phyloP scores from a whole-genome alignment of 768 basidiomycete genomes.

The Xanthoconium stramineum region DNA sequence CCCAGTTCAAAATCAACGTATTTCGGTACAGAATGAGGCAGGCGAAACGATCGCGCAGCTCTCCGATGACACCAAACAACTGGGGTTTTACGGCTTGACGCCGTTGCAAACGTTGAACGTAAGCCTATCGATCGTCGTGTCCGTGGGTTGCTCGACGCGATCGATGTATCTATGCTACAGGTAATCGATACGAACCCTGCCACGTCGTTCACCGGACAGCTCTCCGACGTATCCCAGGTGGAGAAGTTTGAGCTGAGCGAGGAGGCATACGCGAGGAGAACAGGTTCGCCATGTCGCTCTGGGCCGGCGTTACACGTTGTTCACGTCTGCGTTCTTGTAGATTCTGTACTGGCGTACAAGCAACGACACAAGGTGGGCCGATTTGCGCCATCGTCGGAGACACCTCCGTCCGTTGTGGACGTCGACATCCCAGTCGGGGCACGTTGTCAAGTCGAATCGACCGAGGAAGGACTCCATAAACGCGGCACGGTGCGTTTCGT shows the following conservation, averaged over 20 bases:
- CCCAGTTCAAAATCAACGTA: constrained; percentile 63
- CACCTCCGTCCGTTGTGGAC: constrained; percentile 25
- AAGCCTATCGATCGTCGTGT: constrained; percentile 17
- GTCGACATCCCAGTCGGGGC: constrained; percentile 63
- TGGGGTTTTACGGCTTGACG: constrained; percentile 71
- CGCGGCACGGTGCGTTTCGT: constrained; percentile 86
- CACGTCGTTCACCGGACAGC: constrained; percentile 73
- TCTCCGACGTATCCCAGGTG: constrained; percentile 80
- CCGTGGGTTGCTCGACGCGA: neutral
- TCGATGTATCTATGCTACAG: constrained; percentile 45
- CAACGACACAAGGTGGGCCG: constrained; percentile 84
- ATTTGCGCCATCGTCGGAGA: constrained; percentile 59
- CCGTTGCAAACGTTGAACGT: constrained; percentile 85
- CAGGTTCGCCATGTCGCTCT: constrained; percentile 47
- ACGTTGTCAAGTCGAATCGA: constrained; percentile 79
- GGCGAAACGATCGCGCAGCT: constrained; percentile 51
- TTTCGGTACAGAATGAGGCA: constrained; percentile 61
- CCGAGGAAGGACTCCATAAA: constrained; percentile 66
- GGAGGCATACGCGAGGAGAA: constrained; percentile 75
- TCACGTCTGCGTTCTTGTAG: constrained; percentile 37
- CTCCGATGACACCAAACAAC: constrained; percentile 59
- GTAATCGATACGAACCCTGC: constrained; percentile 68
- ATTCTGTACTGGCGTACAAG: constrained; percentile 88
- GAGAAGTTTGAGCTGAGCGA: constrained; percentile 90
- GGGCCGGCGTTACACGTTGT: neutral